A percentile compares a stretch with the other conserved stretches of the same genome.
Conservation (phyloP, 2,329 filamentous ascomycete genomes). For the Aspergillus amoenus region DNA sequence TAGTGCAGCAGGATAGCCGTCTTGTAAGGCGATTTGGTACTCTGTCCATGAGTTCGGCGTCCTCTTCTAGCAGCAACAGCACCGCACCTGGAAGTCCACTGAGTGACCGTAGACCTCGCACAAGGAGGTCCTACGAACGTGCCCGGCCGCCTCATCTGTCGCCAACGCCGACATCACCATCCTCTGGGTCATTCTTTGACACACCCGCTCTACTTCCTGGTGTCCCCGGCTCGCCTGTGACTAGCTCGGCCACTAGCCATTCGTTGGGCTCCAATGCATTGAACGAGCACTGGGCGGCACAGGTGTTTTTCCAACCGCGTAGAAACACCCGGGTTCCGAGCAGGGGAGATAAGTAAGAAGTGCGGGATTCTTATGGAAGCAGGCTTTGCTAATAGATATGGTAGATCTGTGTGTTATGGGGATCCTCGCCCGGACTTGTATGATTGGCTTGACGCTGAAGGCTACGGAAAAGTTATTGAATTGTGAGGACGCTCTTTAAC, state of each 20-base stretch:
- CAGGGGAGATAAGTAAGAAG: constrained; percentile 31
- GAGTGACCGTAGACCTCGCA: constrained; percentile 28
- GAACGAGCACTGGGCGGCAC: constrained; percentile 44
- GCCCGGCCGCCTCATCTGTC: constrained; percentile 26
- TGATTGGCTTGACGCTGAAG: constrained; percentile 30
- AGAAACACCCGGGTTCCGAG: constrained; percentile 31
- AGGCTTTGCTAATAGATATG: not conserved
- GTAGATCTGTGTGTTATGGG: constrained; percentile 39
- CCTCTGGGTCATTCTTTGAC: constrained; percentile 30
- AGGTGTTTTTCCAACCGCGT: constrained; percentile 34
- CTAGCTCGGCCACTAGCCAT: constrained; percentile 32
- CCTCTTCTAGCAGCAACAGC: constrained; percentile 27
- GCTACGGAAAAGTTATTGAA: constrained; percentile 39
- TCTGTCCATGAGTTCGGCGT: constrained; percentile 25
- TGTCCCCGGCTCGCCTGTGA: constrained; percentile 35
- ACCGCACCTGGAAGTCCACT: constrained; percentile 28
- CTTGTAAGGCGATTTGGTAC: constrained; percentile 26
- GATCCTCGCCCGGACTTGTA: constrained; percentile 28
- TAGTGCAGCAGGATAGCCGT: constrained; percentile 31
- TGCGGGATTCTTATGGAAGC: not conserved
- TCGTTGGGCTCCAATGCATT: constrained; percentile 29
- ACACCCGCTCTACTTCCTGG: constrained; percentile 32
- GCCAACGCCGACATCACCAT: constrained; percentile 29
- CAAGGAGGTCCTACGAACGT: constrained; percentile 38
- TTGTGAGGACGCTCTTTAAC: constrained; percentile 28